These are phyloP conservation scores for Dipodascopsis uninucleata DNA, from an alignment of 805 yeast species.

Conservation along the genomic window DNA sequence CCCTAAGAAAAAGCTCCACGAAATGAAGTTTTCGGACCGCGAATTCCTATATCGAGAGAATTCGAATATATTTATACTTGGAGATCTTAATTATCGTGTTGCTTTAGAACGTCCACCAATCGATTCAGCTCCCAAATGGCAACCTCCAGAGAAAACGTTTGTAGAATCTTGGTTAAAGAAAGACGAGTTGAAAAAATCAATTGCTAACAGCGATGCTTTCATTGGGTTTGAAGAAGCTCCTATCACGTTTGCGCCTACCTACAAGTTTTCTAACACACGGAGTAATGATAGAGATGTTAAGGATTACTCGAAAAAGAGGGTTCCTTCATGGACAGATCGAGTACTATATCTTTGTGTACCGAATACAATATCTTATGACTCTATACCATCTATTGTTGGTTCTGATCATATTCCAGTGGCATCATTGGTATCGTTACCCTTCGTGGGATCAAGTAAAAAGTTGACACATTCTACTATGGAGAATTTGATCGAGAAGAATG, in stretches of 20 bases:
- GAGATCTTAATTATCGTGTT: constrained; percentile 79
- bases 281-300: constrained; percentile 28
- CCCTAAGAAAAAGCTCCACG: constrained; percentile 28
- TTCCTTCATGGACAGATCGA: constrained; percentile 91
- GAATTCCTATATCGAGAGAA: constrained; percentile 49
- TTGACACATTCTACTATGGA: constrained; percentile 5
- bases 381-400: constrained; percentile 45
- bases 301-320: constrained; percentile 54
- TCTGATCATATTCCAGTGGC: constrained; percentile 85
- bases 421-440: constrained; percentile 49
- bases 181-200: constrained; percentile 52
- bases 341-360: constrained; percentile 54
- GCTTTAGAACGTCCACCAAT: constrained; percentile 1
- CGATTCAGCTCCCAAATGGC: constrained; percentile 9
- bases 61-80: constrained; percentile 67
- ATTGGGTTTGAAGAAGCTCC: constrained; percentile 62
- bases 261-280: constrained; percentile 50
- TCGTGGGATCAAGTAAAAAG: constrained; percentile 8
- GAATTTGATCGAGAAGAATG: constrained; percentile 7
- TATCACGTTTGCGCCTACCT: constrained; percentile 74
- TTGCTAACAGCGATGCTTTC: constrained; percentile 44
- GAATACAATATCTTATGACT: constrained; percentile 44
- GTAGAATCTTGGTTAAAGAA: constrained; percentile 30
- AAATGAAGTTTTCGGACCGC: constrained; percentile 38
- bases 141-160: constrained; percentile 22